Conservation (phyloP, 2,329 filamentous ascomycete genomes). For the Botrytis elliptica region DNA sequence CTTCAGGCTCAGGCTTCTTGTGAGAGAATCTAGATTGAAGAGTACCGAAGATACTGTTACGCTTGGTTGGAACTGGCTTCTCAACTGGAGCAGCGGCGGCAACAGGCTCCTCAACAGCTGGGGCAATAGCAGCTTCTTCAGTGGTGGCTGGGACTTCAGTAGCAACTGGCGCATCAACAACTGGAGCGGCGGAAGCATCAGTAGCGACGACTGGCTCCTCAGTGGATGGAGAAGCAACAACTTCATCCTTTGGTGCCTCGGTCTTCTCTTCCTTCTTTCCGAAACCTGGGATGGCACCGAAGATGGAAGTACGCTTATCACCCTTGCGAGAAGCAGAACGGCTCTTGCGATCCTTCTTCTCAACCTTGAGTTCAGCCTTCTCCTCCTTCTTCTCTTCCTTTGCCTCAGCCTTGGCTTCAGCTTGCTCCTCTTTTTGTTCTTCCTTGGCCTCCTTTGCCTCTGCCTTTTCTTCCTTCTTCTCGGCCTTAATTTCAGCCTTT, state of each 20-base stretch:
- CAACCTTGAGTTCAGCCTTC: constrained; percentile 35
- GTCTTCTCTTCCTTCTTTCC: constrained; percentile 41
- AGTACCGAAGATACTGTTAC: constrained; percentile 38
- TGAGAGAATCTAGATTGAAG: constrained; percentile 36
- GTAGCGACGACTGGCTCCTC: constrained; percentile 29
- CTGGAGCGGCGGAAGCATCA: constrained; percentile 35
- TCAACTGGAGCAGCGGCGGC: constrained; percentile 29
- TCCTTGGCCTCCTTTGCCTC: constrained; percentile 42
- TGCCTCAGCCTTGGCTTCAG: constrained; percentile 37
- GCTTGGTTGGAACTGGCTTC: constrained; percentile 39
- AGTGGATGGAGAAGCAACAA: constrained; percentile 19
- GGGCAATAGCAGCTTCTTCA: constrained; percentile 29
- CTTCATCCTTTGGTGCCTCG: constrained; percentile 38
- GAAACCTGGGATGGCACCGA: constrained; percentile 53
- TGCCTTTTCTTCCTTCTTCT: constrained; percentile 42
- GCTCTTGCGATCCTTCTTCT: constrained; percentile 56
- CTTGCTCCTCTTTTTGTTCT: constrained; percentile 37
- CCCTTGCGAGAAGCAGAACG: constrained; percentile 61
- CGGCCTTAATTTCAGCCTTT: constrained; percentile 35
- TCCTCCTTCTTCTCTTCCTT: constrained; percentile 42
- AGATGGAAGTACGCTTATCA: constrained; percentile 57
- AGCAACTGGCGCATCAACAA: constrained; percentile 31
- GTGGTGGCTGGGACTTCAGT: constrained; percentile 18
- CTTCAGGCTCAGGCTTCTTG: constrained; percentile 38
- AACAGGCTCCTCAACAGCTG: constrained; percentile 44